phyloP scores from a whole-genome alignment of 495 filamentous ascomycete genomes.

The Neurospora sp. region DNA sequence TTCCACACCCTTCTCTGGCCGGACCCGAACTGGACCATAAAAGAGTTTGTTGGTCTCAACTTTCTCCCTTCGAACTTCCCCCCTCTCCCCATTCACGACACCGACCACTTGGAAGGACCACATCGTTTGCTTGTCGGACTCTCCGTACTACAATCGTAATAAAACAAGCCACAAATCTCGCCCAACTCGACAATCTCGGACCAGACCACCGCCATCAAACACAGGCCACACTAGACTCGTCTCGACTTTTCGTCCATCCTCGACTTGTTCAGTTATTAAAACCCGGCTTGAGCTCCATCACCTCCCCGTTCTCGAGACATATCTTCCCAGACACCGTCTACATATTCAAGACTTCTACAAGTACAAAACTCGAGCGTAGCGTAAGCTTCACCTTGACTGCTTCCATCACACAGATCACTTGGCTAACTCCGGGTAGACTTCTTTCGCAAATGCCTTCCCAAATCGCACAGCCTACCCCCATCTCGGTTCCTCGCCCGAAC shows the following conservation, averaged over 20 bases:
- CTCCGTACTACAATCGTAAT: not conserved
- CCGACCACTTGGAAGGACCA: not conserved
- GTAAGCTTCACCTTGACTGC: not conserved
- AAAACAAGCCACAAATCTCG: not conserved
- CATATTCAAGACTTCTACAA: not conserved
- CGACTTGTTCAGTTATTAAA: not conserved
- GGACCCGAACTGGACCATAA: not conserved
- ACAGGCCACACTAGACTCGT: not conserved
- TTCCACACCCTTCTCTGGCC: not conserved
- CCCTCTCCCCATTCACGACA: not conserved
- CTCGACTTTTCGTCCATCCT: not conserved
- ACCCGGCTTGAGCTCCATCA: not conserved
- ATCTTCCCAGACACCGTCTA: not conserved
- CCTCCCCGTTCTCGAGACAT: not conserved
- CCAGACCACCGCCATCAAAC: not conserved
- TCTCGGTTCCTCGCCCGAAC: conserved; percentile 29
- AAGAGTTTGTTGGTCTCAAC: not conserved
- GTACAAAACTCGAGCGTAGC: not conserved
- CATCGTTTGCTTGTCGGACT: not conserved
- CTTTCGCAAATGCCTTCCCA: conserved; percentile 34
- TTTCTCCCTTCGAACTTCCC: not conserved
- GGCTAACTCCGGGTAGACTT: not conserved
- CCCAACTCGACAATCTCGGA: not conserved
- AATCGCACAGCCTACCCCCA: conserved; percentile 34
- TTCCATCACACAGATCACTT: not conserved